Evolutionary conservation across 768 basidiomycete species (phyloP).

Genomic region (Tulasnella sp.): DNA sequence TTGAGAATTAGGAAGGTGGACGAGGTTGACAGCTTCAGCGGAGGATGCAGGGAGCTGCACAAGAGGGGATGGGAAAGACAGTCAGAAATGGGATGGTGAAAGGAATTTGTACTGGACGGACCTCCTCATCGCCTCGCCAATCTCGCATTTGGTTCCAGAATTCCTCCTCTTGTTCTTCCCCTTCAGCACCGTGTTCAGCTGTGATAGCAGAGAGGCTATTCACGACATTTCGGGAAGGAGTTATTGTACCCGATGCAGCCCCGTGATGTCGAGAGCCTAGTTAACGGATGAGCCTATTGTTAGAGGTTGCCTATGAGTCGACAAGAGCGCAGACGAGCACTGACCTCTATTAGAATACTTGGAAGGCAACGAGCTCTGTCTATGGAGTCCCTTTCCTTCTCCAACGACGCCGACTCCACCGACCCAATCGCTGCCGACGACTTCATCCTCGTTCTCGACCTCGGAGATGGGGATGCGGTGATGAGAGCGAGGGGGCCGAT

Average conservation of each 20-base stretch:
- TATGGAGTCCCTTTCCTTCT: conserved; percentile 63
- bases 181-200: conserved; percentile 50
- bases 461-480: conserved; percentile 43
- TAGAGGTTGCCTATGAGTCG: conserved; percentile 35
- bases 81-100: not conserved
- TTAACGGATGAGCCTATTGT: not conserved
- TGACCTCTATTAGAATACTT: conserved; percentile 6
- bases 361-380: conserved; percentile 71
- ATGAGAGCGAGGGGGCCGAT: conserved; percentile 46
- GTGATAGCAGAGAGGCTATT: conserved; percentile 78
- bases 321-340: conserved; percentile 36
- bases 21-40: not conserved
- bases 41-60: not conserved
- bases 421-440: conserved; percentile 62
- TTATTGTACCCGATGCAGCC: conserved; percentile 42
- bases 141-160: conserved; percentile 57
- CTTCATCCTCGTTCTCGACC: conserved; percentile 57
- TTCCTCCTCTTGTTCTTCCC: conserved; percentile 59
- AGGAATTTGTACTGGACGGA: conserved; percentile 24
- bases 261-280: conserved; percentile 31
- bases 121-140: conserved; percentile 52
- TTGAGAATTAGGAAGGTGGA: not conserved
- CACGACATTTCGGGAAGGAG: conserved; percentile 47
- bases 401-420: conserved; percentile 73
- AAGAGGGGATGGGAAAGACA: not conserved